These are phyloP conservation scores for Salix dunnii DNA, from an alignment of 345 rosid species.

Conservation along the genomic window DNA sequence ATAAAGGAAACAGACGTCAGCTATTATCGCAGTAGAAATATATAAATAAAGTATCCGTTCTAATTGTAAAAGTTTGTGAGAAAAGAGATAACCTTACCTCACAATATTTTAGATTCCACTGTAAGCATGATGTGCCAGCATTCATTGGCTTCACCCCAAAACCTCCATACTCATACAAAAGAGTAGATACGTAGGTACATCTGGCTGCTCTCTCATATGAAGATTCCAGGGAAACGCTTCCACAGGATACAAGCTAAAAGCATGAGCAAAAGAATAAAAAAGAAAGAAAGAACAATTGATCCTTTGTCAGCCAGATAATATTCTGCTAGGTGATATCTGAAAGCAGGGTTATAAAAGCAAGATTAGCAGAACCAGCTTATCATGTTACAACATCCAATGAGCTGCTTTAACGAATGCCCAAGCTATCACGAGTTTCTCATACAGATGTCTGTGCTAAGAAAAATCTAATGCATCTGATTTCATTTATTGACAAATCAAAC, in stretches of 20 bases:
- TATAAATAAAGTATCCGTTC: not conserved
- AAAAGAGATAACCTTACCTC: slow-evolving; percentile 33
- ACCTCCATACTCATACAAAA: slow-evolving; percentile 43
- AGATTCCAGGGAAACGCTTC: slow-evolving; percentile 44
- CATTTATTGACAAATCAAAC: not conserved
- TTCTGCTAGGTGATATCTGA: no score
- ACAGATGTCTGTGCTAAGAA: not conserved
- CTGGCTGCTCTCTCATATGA: slow-evolving; percentile 50
- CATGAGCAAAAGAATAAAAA: not conserved
- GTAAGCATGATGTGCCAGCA: slow-evolving; percentile 30
- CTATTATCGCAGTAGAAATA: not conserved
- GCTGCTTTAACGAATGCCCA: not conserved
- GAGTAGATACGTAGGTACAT: slow-evolving; percentile 49
- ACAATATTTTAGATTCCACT: slow-evolving; percentile 41
- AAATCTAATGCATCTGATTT: not conserved
- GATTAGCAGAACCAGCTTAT: not conserved
- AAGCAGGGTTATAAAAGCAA: not conserved
- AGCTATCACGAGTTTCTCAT: not conserved
- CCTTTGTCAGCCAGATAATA: no score
- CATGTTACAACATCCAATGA: no score
- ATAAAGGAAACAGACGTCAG: not conserved
- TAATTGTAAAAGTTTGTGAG: not conserved
- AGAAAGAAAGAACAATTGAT: not conserved
- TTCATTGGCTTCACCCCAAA: slow-evolving; percentile 30
- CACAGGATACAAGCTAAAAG: slow-evolving; percentile 48